Evolutionary conservation across 192 early-diverging fungal genomes (phyloP), one percentile per base, ranked within the genome.

Genomic region (Funneliformis geosporum): DNA sequence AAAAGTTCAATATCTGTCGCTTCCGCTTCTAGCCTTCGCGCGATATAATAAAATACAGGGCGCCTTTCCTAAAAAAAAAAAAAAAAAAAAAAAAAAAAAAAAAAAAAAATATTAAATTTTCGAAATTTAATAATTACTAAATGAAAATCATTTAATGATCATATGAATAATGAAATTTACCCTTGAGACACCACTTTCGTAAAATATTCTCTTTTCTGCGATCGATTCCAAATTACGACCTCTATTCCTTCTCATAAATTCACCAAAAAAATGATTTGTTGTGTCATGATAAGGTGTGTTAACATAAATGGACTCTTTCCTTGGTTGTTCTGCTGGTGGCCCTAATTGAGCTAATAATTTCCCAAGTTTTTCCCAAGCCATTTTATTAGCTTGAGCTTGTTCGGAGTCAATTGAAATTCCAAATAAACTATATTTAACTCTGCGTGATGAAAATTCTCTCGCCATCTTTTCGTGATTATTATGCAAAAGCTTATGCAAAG

Each of bases 11-110:
- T 94, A 83, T 97, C 95, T 61, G 94, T 87, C 47, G 87, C 88
- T 60, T 96, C 93, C 74, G 90, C 82, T 65, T 89, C 86, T 43
- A 97, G 74, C 25, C 93, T 88, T 42, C 94, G 89, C n/a, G 92
- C 91, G 74, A 97, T 93, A 84, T 92, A 93, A 84, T 97, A 97
- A 65, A 96, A 86, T 2, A 97, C 94, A 0, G 94, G 94, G 47
- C 93, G 86, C 73, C 89, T 85, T 60, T 92, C 44, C 69, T 71
- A 42, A 39, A 71, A 40, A 21, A 71, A 44, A n/a, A 66, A 16
- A n/a, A 8, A 1, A 61, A 61, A 23, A 61, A 5, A 23, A 21
- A 14, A 14, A 28, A 38, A 0, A 27, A 27, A 28, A n/a, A n/a
- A n/a, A n/a, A n/a, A n/a, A n/a, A n/a, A n/a, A n/a, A n/a, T n/a